Evolutionary conservation across 352 stramenopile genomes (phyloP).

Genomic region (Saprolegnia parasitica): DNA sequence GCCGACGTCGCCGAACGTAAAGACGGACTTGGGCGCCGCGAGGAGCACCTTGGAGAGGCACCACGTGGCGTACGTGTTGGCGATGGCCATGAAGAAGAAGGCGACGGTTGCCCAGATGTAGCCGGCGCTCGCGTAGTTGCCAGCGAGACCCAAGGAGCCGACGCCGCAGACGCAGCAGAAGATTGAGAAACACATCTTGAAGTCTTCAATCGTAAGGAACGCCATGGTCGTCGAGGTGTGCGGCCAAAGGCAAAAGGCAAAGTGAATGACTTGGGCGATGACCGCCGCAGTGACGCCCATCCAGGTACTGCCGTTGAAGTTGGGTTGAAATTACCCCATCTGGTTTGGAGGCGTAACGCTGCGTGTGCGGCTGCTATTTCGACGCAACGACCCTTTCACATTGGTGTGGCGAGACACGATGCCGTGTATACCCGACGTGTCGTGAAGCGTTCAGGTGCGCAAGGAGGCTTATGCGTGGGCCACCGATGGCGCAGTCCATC

Average conservation of each 20-base stretch:
- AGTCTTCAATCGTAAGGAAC: slow-evolving; percentile 31
- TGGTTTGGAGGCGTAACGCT: no score
- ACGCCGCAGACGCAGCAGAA: slow-evolving; percentile 37
- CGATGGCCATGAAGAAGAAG: slow-evolving; percentile 22
- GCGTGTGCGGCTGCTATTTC: no score
- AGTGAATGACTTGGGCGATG: neutral
- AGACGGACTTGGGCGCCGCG: slow-evolving; percentile 43
- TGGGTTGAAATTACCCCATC: neutral
- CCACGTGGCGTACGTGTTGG: slow-evolving; percentile 24
- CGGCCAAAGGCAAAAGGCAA: slow-evolving; percentile 15
- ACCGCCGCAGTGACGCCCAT: neutral
- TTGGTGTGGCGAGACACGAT: no score
- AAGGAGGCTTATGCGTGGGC: no score
- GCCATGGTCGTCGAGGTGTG: slow-evolving; percentile 11
- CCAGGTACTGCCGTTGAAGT: neutral
- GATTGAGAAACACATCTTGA: slow-evolving; percentile 29
- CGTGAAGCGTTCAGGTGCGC: no score
- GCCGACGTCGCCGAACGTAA: slow-evolving; percentile 56
- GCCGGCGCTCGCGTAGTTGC: slow-evolving; percentile 42
- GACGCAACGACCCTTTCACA: no score
- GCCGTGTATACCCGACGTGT: no score
- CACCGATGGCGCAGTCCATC: no score
- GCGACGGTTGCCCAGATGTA: slow-evolving; percentile 21
- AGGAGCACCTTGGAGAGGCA: slow-evolving; percentile 52
- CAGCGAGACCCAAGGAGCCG: slow-evolving; percentile 62